phyloP scores from a whole-genome alignment of 2,329 filamentous ascomycete genomes.

The Fusarium oxysporum region DNA sequence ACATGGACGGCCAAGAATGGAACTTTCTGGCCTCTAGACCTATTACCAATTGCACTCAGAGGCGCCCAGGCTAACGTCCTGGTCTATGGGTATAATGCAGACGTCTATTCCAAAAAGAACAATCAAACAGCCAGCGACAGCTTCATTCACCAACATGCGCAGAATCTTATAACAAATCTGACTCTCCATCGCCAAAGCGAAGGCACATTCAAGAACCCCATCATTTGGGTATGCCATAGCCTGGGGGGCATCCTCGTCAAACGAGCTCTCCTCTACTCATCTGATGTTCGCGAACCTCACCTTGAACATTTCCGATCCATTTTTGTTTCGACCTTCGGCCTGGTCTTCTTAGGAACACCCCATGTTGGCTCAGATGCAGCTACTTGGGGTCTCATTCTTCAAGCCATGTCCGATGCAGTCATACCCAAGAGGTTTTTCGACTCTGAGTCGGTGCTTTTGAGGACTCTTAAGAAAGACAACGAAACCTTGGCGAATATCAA shows the following conservation, averaged over 20 bases:
- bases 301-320: conserved; percentile 75
- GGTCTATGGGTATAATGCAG: conserved; percentile 81
- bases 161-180: conserved; percentile 73
- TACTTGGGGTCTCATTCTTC: conserved; percentile 74
- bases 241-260: conserved; percentile 80
- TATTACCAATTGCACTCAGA: conserved; percentile 71
- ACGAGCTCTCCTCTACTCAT: conserved; percentile 74
- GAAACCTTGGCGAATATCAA: conserved; percentile 82
- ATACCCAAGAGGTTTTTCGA: conserved; percentile 75
- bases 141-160: conserved; percentile 77
- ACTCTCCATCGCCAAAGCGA: conserved; percentile 71
- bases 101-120: conserved; percentile 63
- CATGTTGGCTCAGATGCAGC: conserved; percentile 77
- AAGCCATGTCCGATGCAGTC: conserved; percentile 74
- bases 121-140: conserved; percentile 71
- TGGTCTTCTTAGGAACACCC: conserved; percentile 82
- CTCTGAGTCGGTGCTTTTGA: conserved; percentile 74
- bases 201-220: conserved; percentile 69
- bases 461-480: conserved; percentile 77
- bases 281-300: conserved; percentile 68
- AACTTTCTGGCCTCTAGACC: conserved; percentile 76
- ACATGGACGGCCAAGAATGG: conserved; percentile 71
- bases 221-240: conserved; percentile 82
- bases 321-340: conserved; percentile 79
- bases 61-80: conserved; percentile 71